Conservation (phyloP, 129 eudicot genomes). For the Gnaphalium uliginosum region DNA sequence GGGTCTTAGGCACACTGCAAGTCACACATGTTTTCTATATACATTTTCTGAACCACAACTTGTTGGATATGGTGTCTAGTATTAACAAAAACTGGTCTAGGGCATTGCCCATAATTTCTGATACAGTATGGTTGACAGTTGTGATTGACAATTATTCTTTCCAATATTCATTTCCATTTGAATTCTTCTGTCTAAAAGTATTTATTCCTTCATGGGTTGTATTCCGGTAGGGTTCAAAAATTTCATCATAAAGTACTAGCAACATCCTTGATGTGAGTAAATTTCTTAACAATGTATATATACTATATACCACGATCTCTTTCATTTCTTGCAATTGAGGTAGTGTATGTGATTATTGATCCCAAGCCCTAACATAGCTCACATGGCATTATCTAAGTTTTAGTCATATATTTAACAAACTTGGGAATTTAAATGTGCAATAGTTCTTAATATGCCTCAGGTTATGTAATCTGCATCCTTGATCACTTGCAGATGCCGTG, state of each 20-base stretch:
- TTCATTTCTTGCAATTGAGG: not conserved
- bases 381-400: too few relatives aligned
- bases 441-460: too few relatives aligned
- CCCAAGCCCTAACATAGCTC: not conserved
- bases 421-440: not conserved
- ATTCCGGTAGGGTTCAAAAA: not conserved
- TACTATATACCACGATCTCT: not conserved
- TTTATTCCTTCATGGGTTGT: not conserved
- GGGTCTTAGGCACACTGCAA: not conserved
- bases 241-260: not conserved
- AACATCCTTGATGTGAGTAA: not conserved
- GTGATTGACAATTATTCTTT: not conserved
- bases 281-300: not conserved
- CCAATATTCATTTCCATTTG: not conserved
- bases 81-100: not conserved
- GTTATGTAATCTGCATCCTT: not conserved
- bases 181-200: not conserved
- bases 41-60: not conserved
- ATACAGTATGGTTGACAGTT: not conserved
- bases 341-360: not conserved
- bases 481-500: slow-evolving; percentile 69
- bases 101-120: not conserved
- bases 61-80: not conserved
- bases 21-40: not conserved
- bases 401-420: too few relatives aligned